phyloP scores from a whole-genome alignment of 805 yeast species.

The Kodamaea hsintzibuensis region DNA sequence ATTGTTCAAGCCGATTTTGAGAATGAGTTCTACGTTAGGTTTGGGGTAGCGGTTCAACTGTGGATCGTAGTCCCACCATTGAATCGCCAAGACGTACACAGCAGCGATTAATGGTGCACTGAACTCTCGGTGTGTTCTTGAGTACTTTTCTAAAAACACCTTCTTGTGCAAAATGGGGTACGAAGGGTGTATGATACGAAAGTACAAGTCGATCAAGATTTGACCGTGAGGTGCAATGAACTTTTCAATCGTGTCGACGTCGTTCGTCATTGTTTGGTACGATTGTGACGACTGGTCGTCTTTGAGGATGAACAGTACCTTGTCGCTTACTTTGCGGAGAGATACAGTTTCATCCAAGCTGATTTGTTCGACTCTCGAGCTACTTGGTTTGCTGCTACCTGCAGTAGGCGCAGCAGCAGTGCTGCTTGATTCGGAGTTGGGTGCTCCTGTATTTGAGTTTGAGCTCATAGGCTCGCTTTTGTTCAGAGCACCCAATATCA shows the following conservation, averaged over 20 bases:
- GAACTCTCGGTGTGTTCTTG: conserved; percentile 87
- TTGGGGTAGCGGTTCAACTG: conserved; percentile 71
- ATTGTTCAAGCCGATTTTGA: conserved; percentile 57
- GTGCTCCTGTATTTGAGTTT: conserved; percentile 5
- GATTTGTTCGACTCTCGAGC: conserved; percentile 66
- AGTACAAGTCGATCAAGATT: conserved; percentile 73
- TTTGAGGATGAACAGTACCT: conserved; percentile 72
- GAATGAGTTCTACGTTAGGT: conserved; percentile 62
- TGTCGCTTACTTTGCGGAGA: conserved; percentile 75
- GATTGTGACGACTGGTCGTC: conserved; percentile 78
- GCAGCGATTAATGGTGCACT: conserved; percentile 91
- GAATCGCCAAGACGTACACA: conserved; percentile 82
- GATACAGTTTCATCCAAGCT: conserved; percentile 66
- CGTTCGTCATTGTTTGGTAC: conserved; percentile 67
- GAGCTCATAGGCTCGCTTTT: conserved; percentile 7
- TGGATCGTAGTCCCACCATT: conserved; percentile 93
- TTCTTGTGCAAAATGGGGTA: conserved; percentile 90
- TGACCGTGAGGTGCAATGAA: conserved; percentile 93
- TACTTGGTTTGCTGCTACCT: conserved; percentile 8
- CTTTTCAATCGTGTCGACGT: conserved; percentile 80
- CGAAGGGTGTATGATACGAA: conserved; percentile 84
- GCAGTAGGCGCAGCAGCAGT: conserved; percentile 1
- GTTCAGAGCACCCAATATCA: conserved; percentile 42
- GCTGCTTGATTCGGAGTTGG: conserved; percentile 10
- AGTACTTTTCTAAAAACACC: conserved; percentile 87